Evolutionary conservation across 805 yeast genomes (phyloP), one percentile per base, ranked within the genome.

Genomic region (Debaryomyces maramus): DNA sequence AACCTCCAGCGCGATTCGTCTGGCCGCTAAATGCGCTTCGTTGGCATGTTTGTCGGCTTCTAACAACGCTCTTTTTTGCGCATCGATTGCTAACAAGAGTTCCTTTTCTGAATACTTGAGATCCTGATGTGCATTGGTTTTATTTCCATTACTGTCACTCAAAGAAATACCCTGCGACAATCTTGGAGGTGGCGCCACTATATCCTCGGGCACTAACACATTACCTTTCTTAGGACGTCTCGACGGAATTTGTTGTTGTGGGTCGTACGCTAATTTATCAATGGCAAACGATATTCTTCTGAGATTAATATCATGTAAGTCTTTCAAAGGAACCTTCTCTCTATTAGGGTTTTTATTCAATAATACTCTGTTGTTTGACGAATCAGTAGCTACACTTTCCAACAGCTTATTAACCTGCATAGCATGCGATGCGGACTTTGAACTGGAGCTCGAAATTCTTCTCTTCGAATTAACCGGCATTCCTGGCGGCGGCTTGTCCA

Each of bases 201-300:
- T 51, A 53, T 86, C 91, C 32, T 83, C 87, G 0, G 90, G 88
- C 6, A 69, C 58, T 26, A 61, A 41, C 6, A 78, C 81, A 47
- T 77, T 73, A 3, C 83, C 83, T 38, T 63, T 72, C 35, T 62
- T 65, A 0, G 83, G 83, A 26, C 73, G 60, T 39, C 83, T 57
- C 1, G 81, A 75, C 0, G 83, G 83, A 36, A 78, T 77, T 52
- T 78, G 83, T 51, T 78, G 83, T 49, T 78, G 83, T 2, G 97
- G 97, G 60, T 90, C 97, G 45, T 70, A 72, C 0, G 72, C 73
- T 45, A 88, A 76, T 38, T 83, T 79, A 36, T 85, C 85, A 4
- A 88, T 72, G 0, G 93, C 88, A 61, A 90, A 90, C 0, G 80
- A 75, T 4, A 88, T 96, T 45, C 90, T 69, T 47, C 77, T 73